Evolutionary conservation across 2,329 filamentous ascomycete genomes (phyloP), one percentile per base, ranked within the genome.

Genomic region (Curvularia spicifera): DNA sequence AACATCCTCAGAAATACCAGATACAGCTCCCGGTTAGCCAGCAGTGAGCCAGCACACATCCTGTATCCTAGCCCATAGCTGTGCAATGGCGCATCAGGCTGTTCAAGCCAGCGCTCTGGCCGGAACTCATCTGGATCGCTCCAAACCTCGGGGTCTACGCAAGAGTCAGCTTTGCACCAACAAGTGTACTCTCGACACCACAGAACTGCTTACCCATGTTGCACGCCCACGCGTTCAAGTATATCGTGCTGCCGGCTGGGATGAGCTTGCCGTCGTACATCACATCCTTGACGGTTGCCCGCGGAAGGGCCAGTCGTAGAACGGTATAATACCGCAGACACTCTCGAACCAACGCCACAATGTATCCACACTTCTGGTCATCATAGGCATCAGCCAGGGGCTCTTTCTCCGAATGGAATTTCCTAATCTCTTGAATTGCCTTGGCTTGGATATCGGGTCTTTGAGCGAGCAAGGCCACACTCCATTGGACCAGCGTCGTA

Each of bases 171-270:
- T 33, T 49, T 42, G 9, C 10, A 24, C 31, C 33, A 39, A 44
- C 7, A 5, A 1, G 10, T 42, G 31, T 22, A 29, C 29, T 10
- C 15, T 13, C 12, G 20, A 24, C 29, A 31, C 1, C 15, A 29
- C n/a, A 29, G 26, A 72, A 80, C 67, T 76, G 85, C 85, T 68
- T 76, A 86, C 85, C 86, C 84, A 87, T 88, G 60, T 89, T 89
- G 66, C 87, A 89, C 2, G 86, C 86, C 87, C 86, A 89, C 0
- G 86, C 84, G 57, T 89, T 90, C 26, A 89, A 75, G 71, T 88
- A 89, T 35, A 89, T 81, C 0, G 88, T 84, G 1, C 85, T 88
- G 0, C 86, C 86, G 44, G 84, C 83, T 0, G 87, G 87, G 40
- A 89, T 87, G 5, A 81, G 70, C 31, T 82, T 80, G 18, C 83